These are phyloP conservation scores for Schoenoplectus tabernaemontani DNA, from an alignment of 202 grass and related monocot genomes.

Conservation along the genomic window DNA sequence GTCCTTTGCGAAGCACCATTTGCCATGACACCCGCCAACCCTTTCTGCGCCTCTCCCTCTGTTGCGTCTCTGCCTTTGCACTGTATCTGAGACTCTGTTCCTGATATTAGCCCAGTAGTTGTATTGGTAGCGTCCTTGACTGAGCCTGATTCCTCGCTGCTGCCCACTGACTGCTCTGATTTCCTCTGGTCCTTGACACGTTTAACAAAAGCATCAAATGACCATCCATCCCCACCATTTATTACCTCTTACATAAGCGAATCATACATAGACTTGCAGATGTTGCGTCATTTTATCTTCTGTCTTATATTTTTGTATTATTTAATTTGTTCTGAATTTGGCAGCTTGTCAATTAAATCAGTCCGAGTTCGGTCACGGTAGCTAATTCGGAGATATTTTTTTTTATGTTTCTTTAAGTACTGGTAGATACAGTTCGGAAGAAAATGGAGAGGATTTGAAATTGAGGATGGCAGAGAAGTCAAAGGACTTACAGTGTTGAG, in stretches of 20 bases:
- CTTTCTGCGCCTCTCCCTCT: slow-evolving; percentile 40
- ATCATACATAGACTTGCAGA: background rate
- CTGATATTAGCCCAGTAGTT: background rate
- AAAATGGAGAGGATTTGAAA: background rate
- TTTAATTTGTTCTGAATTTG: slow-evolving; percentile 31
- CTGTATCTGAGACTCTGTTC: slow-evolving; percentile 26
- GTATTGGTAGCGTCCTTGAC: slow-evolving; percentile 50
- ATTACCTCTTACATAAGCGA: background rate
- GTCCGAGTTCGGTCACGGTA: background rate
- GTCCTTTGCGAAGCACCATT: slow-evolving; percentile 3
- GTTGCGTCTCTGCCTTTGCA: slow-evolving; percentile 40
- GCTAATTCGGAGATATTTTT: slow-evolving; percentile 16
- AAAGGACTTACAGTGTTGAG: slow-evolving; percentile 45
- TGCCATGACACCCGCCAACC: slow-evolving; percentile 56
- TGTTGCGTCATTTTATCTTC: background rate
- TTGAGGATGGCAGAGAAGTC: slow-evolving; percentile 21
- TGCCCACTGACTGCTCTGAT: slow-evolving; percentile 59
- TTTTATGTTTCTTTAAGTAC: slow-evolving; percentile 7
- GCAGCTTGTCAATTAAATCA: background rate
- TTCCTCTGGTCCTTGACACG: slow-evolving; percentile 50
- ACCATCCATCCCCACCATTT: background rate
- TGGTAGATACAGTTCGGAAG: slow-evolving; percentile 33
- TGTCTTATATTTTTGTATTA: slow-evolving; percentile 7
- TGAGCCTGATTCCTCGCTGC: slow-evolving; percentile 88
- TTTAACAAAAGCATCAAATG: background rate